phyloP scores from a whole-genome alignment of 257 asterid species.

The Solanum pimpinellifolium region DNA sequence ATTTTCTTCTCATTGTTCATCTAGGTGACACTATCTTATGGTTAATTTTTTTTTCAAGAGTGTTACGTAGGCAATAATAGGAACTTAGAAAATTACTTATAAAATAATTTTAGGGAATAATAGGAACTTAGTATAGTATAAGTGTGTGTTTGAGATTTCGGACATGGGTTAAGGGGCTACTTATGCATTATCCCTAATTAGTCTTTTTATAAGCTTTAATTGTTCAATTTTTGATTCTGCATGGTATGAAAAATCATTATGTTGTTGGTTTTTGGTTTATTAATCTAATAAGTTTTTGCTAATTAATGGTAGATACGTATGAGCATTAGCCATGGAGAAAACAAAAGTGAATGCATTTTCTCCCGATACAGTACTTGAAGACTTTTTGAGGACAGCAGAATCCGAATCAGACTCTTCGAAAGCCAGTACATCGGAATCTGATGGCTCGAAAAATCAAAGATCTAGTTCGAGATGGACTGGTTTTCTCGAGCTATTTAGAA shows the following conservation, averaged over 20 bases:
- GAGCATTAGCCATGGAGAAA: constrained; percentile 42
- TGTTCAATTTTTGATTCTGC: neutral
- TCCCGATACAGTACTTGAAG: constrained; percentile 92
- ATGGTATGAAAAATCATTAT: neutral
- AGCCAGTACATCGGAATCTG: constrained; percentile 63
- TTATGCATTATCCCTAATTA: neutral
- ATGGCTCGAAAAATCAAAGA: constrained; percentile 15
- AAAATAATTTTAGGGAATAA: too few relatives aligned
- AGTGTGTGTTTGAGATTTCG: too few relatives aligned
- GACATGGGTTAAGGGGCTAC: too few relatives aligned
- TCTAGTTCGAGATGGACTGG: constrained; percentile 43
- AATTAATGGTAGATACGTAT: constrained; percentile 8
- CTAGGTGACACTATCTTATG: too few relatives aligned
- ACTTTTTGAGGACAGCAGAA: constrained; percentile 54
- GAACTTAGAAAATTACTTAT: too few relatives aligned
- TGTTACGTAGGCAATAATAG: too few relatives aligned
- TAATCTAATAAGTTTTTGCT: neutral
- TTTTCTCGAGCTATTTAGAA: constrained; percentile 36
- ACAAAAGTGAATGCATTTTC: constrained; percentile 40
- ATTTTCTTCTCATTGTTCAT: too few relatives aligned
- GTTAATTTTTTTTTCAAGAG: too few relatives aligned
- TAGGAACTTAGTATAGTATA: too few relatives aligned
- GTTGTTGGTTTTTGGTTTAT: neutral
- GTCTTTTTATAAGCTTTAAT: neutral
- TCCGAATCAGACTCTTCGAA: constrained; percentile 69